Base-by-base conservation (phyloP, 1,139 yeast genomes). In the Protomyces gravidus region DNA sequence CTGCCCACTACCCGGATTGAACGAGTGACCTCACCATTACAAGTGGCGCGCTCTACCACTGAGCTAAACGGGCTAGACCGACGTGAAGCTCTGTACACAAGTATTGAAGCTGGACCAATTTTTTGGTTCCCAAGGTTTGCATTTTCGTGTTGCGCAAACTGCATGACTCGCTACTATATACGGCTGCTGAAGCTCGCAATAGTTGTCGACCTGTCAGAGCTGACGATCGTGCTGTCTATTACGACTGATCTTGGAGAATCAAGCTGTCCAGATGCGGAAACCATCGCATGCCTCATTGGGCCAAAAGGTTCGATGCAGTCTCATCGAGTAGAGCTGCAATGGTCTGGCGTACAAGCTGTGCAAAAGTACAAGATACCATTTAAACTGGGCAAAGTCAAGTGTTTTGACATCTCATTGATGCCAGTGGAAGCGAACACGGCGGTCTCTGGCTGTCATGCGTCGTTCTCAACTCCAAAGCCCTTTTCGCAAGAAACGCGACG, bases 221-320 rank as follows among this genome's bases (percentile, higher is more conserved):
- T 45, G 15, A 32, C 50, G 1, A 4, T 33, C 21, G 51, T 32
- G 13, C 2, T 53, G 23, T 25, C 58, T 13, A n/a, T 53, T 26
- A 46, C 51, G 9, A 32, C 50, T 33, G 58, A 53, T 33, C 51
- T 53, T 7, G 58, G 58, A 11, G 58, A 46, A 4, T 4, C 51
- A 21, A 53, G 51, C 40, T 33, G 33, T 19, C 51, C 50, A n/a
- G 39, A 45, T 21, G 45, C 57, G 6, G 6, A 30, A 7, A 17
- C 32, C 2, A 26, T 50, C 13, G n/a, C n/a, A n/a, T 30, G 11
- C 9, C 36, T 9, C 36, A 30, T 9, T 30, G 36, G 11, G n/a
- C n/a, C n/a, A 9, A n/a, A 30, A 30, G 36, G 36, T 30, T n/a
- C n/a, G 36, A n/a, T 30, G n/a, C 36, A 30, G 9, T n/a, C n/a